A percentile compares a stretch with the other conserved stretches of the same genome.
phyloP scores from a whole-genome alignment of 257 asterid genomes.

The Asclepias syriaca region DNA sequence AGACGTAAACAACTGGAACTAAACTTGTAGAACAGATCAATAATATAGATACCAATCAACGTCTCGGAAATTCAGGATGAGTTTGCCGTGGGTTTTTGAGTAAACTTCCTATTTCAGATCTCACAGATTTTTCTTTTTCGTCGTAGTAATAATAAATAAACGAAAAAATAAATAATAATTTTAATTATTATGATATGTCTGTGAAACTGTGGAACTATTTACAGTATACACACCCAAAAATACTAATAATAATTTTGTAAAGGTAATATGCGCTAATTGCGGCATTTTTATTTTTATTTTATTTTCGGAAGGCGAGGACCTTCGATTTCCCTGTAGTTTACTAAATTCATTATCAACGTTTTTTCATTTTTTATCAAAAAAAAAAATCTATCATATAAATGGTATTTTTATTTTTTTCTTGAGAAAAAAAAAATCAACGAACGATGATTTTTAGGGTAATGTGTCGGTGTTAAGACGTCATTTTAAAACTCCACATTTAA shows the following conservation, averaged over 20 bases:
- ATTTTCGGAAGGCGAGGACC: neutral
- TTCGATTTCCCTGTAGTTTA: neutral
- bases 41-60: neutral
- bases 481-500: too few relatives aligned
- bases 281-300: neutral
- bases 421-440: too few relatives aligned
- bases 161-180: neutral
- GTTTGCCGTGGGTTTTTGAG: constrained; percentile 4
- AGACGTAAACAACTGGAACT: neutral
- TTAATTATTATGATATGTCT: too few relatives aligned
- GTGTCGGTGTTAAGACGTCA: too few relatives aligned
- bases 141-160: neutral
- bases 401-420: too few relatives aligned
- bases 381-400: too few relatives aligned
- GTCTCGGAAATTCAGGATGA: constrained; percentile 19
- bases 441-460: too few relatives aligned
- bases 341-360: too few relatives aligned
- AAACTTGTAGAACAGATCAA: neutral
- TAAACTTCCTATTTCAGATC: constrained; percentile 11
- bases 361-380: too few relatives aligned
- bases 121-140: neutral
- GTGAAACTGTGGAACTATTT: too few relatives aligned
- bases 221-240: too few relatives aligned
- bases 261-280: neutral
- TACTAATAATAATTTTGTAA: too few relatives aligned